Evolutionary conservation across 805 yeast genomes (phyloP).

Genomic region (Metschnikowia amazonensis): DNA sequence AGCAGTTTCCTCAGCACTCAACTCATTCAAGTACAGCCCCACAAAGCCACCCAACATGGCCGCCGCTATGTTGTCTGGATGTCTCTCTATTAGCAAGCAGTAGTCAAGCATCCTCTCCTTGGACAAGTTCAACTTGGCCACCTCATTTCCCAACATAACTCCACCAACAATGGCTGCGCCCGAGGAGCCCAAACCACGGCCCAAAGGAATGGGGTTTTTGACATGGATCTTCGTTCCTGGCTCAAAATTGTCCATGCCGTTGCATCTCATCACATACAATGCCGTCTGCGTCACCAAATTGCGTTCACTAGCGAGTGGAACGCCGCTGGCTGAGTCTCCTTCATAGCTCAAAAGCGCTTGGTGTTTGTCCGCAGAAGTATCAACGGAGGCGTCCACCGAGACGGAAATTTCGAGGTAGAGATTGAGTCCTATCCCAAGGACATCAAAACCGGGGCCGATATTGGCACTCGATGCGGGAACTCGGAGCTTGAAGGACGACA

Average conservation of each 20-base stretch:
- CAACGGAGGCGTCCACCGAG: constrained; percentile 48
- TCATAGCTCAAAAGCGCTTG: constrained; percentile 69
- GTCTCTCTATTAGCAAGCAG: constrained; percentile 95
- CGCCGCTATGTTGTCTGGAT: constrained; percentile 97
- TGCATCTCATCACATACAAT: constrained; percentile 82
- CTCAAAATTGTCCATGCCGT: constrained; percentile 74
- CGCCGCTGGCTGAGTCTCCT: constrained; percentile 76
- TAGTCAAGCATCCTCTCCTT: constrained; percentile 87
- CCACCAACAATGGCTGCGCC: constrained; percentile 99
- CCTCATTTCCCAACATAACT: constrained; percentile 80
- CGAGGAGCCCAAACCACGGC: constrained; percentile 95
- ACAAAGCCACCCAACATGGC: constrained; percentile 99
- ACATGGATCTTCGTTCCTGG: constrained; percentile 77
- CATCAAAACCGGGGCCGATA: constrained; percentile 98
- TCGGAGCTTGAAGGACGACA: constrained; percentile 54
- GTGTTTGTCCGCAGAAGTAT: constrained; percentile 55
- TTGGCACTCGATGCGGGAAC: constrained; percentile 98
- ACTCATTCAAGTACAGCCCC: constrained; percentile 85
- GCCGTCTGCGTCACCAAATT: constrained; percentile 93
- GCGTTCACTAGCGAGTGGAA: constrained; percentile 72
- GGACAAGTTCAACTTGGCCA: constrained; percentile 67
- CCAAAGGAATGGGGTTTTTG: constrained; percentile 88
- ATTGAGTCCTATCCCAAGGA: constrained; percentile 84
- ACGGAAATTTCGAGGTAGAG: constrained; percentile 71
- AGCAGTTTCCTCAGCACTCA: constrained; percentile 65